A percentile compares a stretch with the other conserved stretches of the same genome.
Conservation (phyloP, 2,329 filamentous ascomycete genomes). For the Cladosporium sp. region DNA sequence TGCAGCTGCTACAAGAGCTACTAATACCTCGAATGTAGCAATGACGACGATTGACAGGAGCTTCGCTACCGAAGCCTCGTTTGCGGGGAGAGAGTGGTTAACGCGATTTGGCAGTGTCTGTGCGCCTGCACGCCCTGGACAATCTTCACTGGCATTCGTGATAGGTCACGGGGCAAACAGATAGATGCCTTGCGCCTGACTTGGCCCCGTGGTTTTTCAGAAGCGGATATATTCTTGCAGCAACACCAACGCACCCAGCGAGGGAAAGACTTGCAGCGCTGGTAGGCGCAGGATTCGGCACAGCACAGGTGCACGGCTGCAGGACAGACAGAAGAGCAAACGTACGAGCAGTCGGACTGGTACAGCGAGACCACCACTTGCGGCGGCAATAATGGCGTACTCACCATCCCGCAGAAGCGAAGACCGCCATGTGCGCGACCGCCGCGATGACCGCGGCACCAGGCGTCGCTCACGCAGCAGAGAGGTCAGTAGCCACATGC, state of each 20-base stretch:
- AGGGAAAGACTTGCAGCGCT: too few species aligned
- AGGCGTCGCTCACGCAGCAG: conserved; percentile 14
- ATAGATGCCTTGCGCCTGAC: not conserved
- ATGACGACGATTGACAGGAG: too few species aligned
- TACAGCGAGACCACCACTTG: conserved; percentile 11
- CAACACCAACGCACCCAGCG: too few species aligned
- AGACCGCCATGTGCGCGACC: conserved; percentile 14
- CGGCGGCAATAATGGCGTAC: conserved; percentile 20
- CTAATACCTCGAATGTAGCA: too few species aligned
- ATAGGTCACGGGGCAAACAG: not conserved
- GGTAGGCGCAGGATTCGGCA: not conserved
- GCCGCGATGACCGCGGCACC: conserved; percentile 13
- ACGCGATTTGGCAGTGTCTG: too few species aligned
- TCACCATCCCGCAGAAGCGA: conserved; percentile 25
- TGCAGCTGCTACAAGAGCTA: too few species aligned
- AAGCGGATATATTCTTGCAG: too few species aligned
- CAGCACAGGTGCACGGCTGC: not conserved
- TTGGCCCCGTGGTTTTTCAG: not conserved
- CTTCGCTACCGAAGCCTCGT: not conserved
- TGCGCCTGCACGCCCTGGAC: not conserved
- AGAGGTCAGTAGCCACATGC: conserved; percentile 11
- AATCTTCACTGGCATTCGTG: not conserved
- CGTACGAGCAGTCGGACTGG: conserved; percentile 5
- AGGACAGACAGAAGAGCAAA: not conserved
- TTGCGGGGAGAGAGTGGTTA: too few species aligned